Conservation (phyloP, 2,329 filamentous ascomycete species). For the Aspergillus novoparasiticus region DNA sequence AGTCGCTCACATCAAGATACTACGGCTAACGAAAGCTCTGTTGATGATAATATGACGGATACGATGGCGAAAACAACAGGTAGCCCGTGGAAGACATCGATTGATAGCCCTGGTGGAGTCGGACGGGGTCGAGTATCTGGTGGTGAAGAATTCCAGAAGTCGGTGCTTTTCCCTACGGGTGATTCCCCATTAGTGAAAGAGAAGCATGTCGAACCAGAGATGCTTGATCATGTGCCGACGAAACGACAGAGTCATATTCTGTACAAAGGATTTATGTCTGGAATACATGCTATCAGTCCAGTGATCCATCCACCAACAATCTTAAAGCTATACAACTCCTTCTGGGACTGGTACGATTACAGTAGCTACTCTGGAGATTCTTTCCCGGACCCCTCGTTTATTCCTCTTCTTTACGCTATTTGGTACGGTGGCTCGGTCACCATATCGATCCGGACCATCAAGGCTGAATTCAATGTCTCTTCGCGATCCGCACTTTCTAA, state of each 20-base stretch:
- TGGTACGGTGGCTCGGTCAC: slow-evolving; percentile 53
- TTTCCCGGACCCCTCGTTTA: slow-evolving; percentile 45
- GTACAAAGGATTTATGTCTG: slow-evolving; percentile 51
- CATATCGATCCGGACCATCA: slow-evolving; percentile 44
- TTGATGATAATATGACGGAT: slow-evolving; percentile 27
- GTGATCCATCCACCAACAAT: slow-evolving; percentile 48
- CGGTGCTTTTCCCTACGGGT: slow-evolving; percentile 40
- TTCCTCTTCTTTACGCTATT: slow-evolving; percentile 49
- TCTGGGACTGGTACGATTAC: slow-evolving; percentile 51
- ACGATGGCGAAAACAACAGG: slow-evolving; percentile 15
- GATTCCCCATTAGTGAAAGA: slow-evolving; percentile 38
- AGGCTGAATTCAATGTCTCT: slow-evolving; percentile 41
- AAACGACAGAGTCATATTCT: slow-evolving; percentile 50
- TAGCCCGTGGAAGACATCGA: slow-evolving; percentile 25
- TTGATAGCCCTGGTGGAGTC: slow-evolving; percentile 16
- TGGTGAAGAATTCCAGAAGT: slow-evolving; percentile 37
- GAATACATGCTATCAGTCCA: slow-evolving; percentile 49
- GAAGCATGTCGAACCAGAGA: slow-evolving; percentile 40
- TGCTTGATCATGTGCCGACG: slow-evolving; percentile 46
- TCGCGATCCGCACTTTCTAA: slow-evolving; percentile 42
- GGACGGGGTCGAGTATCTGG: slow-evolving; percentile 20
- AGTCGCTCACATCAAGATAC: slow-evolving; percentile 37
- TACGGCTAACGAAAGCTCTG: slow-evolving; percentile 22
- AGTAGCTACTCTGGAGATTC: slow-evolving; percentile 38
- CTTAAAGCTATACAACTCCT: slow-evolving; percentile 43